Base-by-base conservation (phyloP, 2,329 filamentous ascomycete species). In the Phyllosticta citribraziliensis region DNA sequence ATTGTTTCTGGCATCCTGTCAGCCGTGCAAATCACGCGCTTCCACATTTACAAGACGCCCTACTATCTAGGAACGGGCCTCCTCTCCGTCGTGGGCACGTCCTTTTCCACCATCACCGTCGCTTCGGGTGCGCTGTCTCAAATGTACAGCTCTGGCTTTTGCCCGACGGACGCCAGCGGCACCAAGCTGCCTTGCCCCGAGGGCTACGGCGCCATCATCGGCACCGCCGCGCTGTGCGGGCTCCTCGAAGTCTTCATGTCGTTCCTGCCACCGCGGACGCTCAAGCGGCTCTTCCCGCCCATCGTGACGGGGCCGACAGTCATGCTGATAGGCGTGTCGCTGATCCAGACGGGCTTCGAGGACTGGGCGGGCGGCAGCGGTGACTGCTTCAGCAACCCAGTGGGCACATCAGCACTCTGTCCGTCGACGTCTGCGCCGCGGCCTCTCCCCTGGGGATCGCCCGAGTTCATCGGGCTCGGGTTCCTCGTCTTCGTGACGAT, bases 401-500 rank as follows among this genome's bases (percentile, higher is more conserved):
- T 74, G 5, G 82, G 80, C 14, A 81, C 84, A 65, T 90, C 83
- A 71, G 79, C 79, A 5, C 73, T 82, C 5, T 94, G 89, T 67
- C 71, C 71, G 5, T 72, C 64, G 65, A 84, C 87, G 64, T 75
- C 76, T 24, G 88, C 88, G 0, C 88, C 89, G 1, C 86, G 86
- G 62, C 80, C 88, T 14, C 78, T 93, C 1, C 85, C 77, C 0
- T 94, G 90, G 90, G 90, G 88, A 3, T 86, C 85, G 47, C 83
- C 89, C 1, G 87, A 94, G 72, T 91, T 88, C 66, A 83, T 94
- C 5, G 89, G 85, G 0, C 81, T 94, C 1, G 89, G 89, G 0
- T 92, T 94, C 75, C 84, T 84, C 53, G 89, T 92, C 40, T 93
- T 93, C 69, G 66, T 88, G 53, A 88, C 87, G 27, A 93, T 94